These are phyloP conservation scores for Lodderomyces theae DNA, from an alignment of 1,139 yeast species.

Conservation along the genomic window DNA sequence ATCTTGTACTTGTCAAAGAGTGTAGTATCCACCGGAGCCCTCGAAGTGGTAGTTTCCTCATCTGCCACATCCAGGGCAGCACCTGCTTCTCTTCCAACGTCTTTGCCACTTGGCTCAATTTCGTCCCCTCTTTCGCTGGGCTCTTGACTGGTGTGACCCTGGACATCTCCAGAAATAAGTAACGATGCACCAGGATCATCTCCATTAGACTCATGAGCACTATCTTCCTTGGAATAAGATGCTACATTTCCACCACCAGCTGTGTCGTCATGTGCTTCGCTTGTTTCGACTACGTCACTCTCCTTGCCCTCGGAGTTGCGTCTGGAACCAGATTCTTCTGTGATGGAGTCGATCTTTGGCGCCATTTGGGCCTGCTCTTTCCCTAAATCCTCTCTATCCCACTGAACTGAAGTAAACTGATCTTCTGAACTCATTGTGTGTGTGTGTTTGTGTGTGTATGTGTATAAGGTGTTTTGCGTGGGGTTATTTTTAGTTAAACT, in stretches of 20 bases:
- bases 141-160: constrained; percentile 1
- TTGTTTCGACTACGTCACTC: neutral
- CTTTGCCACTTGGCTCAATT: neutral
- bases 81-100: neutral
- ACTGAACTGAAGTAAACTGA: constrained; percentile 56
- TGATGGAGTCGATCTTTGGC: constrained; percentile 6
- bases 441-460: neutral
- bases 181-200: constrained; percentile 2
- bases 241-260: constrained; percentile 8
- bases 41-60: neutral
- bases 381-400: constrained; percentile 49
- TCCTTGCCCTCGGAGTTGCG: constrained; percentile 1
- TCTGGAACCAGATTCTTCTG: constrained; percentile 1
- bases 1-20: constrained; percentile 27
- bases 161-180: neutral
- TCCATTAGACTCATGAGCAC: constrained; percentile 6
- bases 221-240: neutral
- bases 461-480: too few species aligned
- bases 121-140: neutral
- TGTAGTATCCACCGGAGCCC: constrained; percentile 11
- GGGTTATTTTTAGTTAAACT: too few species aligned
- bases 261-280: constrained; percentile 1
- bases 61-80: neutral
- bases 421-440: constrained; percentile 36
- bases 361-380: constrained; percentile 3